phyloP scores from a whole-genome alignment of 2,329 filamentous ascomycete species.

The Bimuria novae-zelandiae region DNA sequence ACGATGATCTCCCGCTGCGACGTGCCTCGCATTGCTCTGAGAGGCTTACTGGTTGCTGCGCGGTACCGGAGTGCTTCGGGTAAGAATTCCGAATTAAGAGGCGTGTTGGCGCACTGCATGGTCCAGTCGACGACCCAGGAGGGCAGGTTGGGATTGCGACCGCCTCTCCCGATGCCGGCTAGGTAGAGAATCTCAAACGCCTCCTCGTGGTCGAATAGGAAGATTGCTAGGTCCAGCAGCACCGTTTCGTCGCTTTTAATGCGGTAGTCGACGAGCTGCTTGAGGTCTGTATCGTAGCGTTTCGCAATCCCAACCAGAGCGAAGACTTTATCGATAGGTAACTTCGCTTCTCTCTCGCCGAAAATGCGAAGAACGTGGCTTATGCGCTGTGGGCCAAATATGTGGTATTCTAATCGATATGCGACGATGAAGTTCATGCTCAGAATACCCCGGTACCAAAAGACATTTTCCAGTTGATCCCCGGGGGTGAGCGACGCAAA shows the following conservation, averaged over 20 bases:
- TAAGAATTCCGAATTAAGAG: not conserved
- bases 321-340: not conserved
- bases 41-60: not conserved
- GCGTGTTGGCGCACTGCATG: not conserved
- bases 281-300: not conserved
- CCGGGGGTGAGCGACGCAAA: not conserved
- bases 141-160: not conserved
- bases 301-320: not conserved
- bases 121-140: conserved; percentile 6
- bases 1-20: not conserved
- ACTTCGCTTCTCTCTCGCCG: not conserved
- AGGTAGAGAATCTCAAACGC: not conserved
- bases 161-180: not conserved
- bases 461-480: not conserved
- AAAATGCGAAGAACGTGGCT: not conserved
- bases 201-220: not conserved
- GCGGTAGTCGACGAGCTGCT: not conserved
- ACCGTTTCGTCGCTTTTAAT: not conserved
- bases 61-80: not conserved
- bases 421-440: conserved; percentile 1
- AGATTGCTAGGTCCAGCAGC: not conserved
- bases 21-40: not conserved
- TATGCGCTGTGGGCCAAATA: not conserved
- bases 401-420: not conserved
- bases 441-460: not conserved